These are phyloP conservation scores for Raffaelea albimanens DNA, from an alignment of 2,329 filamentous ascomycete species.

Conservation along the genomic window DNA sequence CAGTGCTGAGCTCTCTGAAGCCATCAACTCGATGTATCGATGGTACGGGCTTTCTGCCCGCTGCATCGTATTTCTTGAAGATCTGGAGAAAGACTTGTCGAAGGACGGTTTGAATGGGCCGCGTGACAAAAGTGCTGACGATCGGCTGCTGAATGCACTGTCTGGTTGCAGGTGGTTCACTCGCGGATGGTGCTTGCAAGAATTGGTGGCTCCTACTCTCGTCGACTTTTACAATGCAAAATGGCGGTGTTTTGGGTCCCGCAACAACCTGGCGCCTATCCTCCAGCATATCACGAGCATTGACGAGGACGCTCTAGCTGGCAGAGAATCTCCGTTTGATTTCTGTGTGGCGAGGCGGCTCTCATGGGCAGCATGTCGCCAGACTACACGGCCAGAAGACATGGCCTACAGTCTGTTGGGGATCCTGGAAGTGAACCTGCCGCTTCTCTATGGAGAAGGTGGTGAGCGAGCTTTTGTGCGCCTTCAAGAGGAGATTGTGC, in stretches of 20 bases:
- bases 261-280: conserved; percentile 7
- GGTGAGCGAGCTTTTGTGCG: neutral
- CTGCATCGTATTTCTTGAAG: conserved; percentile 2
- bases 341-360: conserved; percentile 1
- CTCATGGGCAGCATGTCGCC: conserved; percentile 14
- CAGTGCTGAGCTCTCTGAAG: too few species aligned
- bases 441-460: conserved; percentile 18
- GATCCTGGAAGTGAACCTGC: conserved; percentile 19
- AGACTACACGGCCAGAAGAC: conserved; percentile 17
- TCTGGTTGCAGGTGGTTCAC: conserved; percentile 20
- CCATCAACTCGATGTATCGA: conserved; percentile 3
- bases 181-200: conserved; percentile 51
- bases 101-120: neutral
- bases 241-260: conserved; percentile 19
- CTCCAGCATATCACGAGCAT: conserved; percentile 16
- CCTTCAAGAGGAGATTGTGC: conserved; percentile 3
- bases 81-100: neutral
- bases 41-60: neutral
- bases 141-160: neutral
- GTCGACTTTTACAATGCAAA: conserved; percentile 17
- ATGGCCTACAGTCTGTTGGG: conserved; percentile 19
- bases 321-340: neutral
- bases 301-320: conserved; percentile 7
- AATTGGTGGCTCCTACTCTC: conserved; percentile 43
- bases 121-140: too few species aligned